Base-by-base conservation (phyloP, 1,284 basidiomycete species). In the Grifola frondosa region DNA sequence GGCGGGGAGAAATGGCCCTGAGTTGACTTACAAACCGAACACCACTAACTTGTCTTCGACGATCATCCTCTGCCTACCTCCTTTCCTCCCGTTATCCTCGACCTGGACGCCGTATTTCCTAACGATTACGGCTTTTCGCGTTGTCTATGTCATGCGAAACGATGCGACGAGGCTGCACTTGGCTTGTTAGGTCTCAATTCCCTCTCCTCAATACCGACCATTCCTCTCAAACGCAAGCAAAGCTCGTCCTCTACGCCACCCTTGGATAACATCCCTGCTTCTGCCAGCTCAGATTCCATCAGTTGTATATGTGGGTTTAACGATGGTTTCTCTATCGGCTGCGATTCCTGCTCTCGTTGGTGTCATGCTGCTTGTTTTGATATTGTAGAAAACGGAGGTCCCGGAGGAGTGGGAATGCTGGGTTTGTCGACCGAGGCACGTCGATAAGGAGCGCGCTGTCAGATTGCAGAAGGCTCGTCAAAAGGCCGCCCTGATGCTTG, bases 241-340 rank as follows among this genome's bases (percentile, higher is more conserved):
- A n/a, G 42, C 35, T 40, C 10, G 23, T 50, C 17, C 24, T 29
- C 9, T 41, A 38, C 26, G 42, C 51, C 29, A 9, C 43, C 32
- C 16, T 25, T 25, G 33, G 51, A 57, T 35, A 41, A 45, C 37
- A 33, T 25, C 4, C 28, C 43, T 26, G 19, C 38, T 12, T 30
- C 48, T 15, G 37, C 40, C 23, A 48, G 48, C 58, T 61, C 64
- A 3, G 73, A 73, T 49, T 57, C 70, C 36, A 83, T 86, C 44
- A 68, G 70, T 34, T 92, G 91, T 60, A 87, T 91, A 39, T 92
- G 90, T 58, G 81, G 78, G 5, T 73, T 71, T 49, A 70, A 95
- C 67, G 92, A 95, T 62, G 93, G 93, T 13, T 94, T 92, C 68
- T 90, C 87, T 13, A 92, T 97, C 46, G 91, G 90, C 20, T 97